Conservation (phyloP, 2,329 filamentous ascomycete genomes). For the Aphanocladium album region DNA sequence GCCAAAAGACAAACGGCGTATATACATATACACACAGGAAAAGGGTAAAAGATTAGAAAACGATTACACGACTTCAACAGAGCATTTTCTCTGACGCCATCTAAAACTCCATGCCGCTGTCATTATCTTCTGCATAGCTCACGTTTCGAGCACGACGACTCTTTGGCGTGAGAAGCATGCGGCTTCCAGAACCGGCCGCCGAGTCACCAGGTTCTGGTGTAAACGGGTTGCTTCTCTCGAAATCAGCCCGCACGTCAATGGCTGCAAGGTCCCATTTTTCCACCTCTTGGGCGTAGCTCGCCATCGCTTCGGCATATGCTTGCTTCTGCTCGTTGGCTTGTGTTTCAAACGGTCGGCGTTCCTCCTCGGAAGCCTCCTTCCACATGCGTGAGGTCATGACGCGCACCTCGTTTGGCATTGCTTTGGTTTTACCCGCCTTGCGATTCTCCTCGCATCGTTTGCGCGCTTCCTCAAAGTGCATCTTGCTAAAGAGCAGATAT, state of each 20-base stretch:
- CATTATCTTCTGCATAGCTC: conserved; percentile 32
- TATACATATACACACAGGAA: background rate
- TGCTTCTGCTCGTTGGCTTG: conserved; percentile 67
- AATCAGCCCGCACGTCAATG: conserved; percentile 45
- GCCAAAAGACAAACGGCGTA: background rate
- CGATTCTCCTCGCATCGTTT: conserved; percentile 61
- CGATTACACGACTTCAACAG: background rate
- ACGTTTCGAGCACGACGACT: conserved; percentile 32
- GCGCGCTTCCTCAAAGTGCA: conserved; percentile 60
- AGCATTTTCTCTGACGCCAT: background rate
- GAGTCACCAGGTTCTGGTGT: conserved; percentile 23
- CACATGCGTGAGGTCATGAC: conserved; percentile 85
- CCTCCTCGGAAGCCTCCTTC: conserved; percentile 67
- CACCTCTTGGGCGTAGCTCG: conserved; percentile 55
- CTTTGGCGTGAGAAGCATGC: conserved; percentile 19
- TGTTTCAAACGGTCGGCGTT: conserved; percentile 73
- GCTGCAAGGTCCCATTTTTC: conserved; percentile 70
- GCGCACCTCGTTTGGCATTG: conserved; percentile 75
- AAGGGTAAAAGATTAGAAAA: background rate
- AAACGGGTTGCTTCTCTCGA: conserved; percentile 48
- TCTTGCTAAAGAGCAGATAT: conserved; percentile 85
- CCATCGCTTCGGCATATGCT: conserved; percentile 53
- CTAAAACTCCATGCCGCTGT: conserved; percentile 23
- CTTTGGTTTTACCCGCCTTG: conserved; percentile 55
- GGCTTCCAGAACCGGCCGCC: background rate